Percentiles rank a stretch among this genome's conserved stretches.
Evolutionary conservation across 306 rosid species (phyloP).

Genomic region (Dryas octopetala): DNA sequence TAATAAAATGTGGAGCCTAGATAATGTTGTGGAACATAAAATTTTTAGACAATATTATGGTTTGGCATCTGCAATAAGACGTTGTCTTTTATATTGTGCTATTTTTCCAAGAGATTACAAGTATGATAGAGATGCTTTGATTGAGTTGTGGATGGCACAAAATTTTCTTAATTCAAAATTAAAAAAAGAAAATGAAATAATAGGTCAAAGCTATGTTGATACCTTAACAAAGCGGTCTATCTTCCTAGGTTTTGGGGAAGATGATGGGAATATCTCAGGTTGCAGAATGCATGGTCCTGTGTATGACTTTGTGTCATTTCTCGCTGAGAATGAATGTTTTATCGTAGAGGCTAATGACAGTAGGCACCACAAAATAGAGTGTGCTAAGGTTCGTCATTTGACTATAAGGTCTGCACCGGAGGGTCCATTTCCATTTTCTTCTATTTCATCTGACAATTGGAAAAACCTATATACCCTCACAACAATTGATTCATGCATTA

Average conservation of each 20-base stretch:
- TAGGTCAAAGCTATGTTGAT: not conserved
- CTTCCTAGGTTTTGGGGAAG: constrained; percentile 7
- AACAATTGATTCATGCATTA: too few relatives aligned
- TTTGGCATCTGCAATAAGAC: not conserved
- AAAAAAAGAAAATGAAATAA: not conserved
- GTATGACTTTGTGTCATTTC: constrained; percentile 16
- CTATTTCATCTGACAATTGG: too few relatives aligned
- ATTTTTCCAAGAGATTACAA: not conserved
- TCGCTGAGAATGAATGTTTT: not conserved
- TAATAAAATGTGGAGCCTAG: constrained; percentile 3
- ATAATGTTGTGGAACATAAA: not conserved
- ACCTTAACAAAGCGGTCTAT: constrained; percentile 10
- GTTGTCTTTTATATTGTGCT: constrained; percentile 11
- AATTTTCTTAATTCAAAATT: not conserved
- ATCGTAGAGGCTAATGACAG: not conserved
- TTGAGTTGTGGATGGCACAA: not conserved
- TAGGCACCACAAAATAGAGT: too few relatives aligned
- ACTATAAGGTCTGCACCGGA: not conserved
- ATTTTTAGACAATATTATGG: constrained; percentile 11
- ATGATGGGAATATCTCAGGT: not conserved
- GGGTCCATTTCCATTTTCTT: not conserved
- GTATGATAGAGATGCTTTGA: not conserved
- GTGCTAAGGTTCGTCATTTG: not conserved
- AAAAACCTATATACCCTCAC: not conserved
- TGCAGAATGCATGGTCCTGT: constrained; percentile 21